Conservation (phyloP, 129 eudicot genomes). For the Ambrosia artemisiifolia region DNA sequence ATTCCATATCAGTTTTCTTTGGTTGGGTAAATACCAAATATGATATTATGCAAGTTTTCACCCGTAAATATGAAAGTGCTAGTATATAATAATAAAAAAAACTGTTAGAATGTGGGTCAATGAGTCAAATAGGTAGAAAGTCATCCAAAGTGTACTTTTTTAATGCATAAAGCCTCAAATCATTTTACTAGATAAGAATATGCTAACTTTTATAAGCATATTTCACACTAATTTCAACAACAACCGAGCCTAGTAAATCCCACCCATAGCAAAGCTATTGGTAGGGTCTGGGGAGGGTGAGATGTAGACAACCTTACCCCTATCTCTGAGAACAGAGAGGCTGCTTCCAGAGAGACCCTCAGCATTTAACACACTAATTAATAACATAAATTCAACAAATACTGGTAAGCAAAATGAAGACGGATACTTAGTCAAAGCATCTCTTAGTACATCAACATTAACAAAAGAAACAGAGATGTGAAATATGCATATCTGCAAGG, state of each 20-base stretch:
- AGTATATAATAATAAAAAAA: neutral
- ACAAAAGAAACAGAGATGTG: neutral
- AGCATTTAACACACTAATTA: neutral
- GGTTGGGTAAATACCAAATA: too few species aligned
- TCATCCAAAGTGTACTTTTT: neutral
- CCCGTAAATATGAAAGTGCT: too few species aligned
- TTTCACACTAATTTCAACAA: too few species aligned
- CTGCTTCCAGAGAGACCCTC: too few species aligned
- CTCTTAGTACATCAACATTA: conserved; percentile 4
- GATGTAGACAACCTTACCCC: too few species aligned
- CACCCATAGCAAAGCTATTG: too few species aligned
- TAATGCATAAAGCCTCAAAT: neutral
- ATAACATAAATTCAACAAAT: neutral
- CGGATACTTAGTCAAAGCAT: neutral
- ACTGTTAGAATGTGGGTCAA: neutral
- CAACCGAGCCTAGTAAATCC: too few species aligned
- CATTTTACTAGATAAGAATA: neutral
- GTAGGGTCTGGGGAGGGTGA: too few species aligned
- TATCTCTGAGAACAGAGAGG: too few species aligned
- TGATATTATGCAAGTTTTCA: too few species aligned
- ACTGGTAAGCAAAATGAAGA: neutral
- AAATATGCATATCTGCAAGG: neutral
- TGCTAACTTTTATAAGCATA: neutral
- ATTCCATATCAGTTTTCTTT: too few species aligned
- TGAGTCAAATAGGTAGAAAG: neutral